These are phyloP conservation scores for Draba incana DNA, from an alignment of 345 rosid genomes.

Conservation along the genomic window DNA sequence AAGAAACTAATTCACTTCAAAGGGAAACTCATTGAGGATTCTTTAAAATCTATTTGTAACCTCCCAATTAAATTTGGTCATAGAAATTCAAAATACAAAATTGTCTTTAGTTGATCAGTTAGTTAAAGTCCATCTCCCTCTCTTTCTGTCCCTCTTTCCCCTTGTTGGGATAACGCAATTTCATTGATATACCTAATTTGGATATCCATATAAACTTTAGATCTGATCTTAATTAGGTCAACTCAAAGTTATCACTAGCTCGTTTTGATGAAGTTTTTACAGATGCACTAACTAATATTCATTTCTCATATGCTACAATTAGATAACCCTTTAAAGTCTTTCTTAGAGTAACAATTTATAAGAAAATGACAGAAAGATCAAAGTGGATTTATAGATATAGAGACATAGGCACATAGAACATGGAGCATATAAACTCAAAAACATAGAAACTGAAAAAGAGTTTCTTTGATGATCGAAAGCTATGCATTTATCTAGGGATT, in stretches of 20 bases:
- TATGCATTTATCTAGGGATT: constrained; percentile 20
- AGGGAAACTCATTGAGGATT: neutral
- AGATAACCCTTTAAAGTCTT: constrained; percentile 11
- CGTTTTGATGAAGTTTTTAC: constrained; percentile 9
- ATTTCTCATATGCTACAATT: constrained; percentile 20
- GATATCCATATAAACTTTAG: constrained; percentile 14
- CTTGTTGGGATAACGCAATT: constrained; percentile 8
- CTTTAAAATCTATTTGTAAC: constrained; percentile 4
- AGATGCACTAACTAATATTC: constrained; percentile 1
- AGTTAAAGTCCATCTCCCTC: neutral
- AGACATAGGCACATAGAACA: neutral
- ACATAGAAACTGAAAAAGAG: constrained; percentile 8
- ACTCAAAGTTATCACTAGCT: constrained; percentile 23
- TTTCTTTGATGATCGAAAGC: constrained; percentile 11
- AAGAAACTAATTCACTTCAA: constrained; percentile 10
- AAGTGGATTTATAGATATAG: neutral
- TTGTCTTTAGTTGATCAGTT: constrained; percentile 4
- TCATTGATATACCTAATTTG: constrained; percentile 11
- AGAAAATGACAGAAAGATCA: constrained; percentile 27
- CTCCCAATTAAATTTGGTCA: constrained; percentile 17
- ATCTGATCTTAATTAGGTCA: constrained; percentile 35
- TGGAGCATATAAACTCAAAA: constrained; percentile 11
- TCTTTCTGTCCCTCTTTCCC: neutral
- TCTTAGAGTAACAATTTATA: constrained; percentile 21
- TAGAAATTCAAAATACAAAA: neutral